Evolutionary conservation across 768 basidiomycete species (phyloP).

Genomic region (Obba rivulosa): DNA sequence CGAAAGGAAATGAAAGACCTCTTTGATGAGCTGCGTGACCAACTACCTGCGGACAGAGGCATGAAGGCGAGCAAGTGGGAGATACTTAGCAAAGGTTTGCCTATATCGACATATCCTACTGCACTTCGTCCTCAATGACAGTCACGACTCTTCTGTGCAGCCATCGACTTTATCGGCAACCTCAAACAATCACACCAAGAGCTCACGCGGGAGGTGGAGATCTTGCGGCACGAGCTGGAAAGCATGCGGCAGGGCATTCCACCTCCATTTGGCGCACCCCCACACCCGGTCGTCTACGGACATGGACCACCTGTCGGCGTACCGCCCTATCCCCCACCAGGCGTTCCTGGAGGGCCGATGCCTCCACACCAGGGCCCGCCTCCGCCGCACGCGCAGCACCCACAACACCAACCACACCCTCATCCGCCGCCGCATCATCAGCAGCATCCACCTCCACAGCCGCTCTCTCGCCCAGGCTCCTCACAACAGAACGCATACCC

Average conservation of each 20-base stretch:
- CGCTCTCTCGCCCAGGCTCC: constrained; percentile 52
- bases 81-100: constrained; percentile 89
- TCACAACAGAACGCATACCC: constrained; percentile 52
- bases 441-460: constrained; percentile 28
- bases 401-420: constrained; percentile 25
- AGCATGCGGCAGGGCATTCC: constrained; percentile 49
- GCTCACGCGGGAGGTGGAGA: constrained; percentile 74
- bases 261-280: constrained; percentile 43
- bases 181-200: constrained; percentile 76
- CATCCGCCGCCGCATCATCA: constrained; percentile 29
- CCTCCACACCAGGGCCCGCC: constrained; percentile 41
- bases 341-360: constrained; percentile 37
- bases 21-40: constrained; percentile 93
- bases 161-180: constrained; percentile 82
- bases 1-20: constrained; percentile 99
- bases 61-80: constrained; percentile 99
- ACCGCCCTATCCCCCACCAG: constrained; percentile 29
- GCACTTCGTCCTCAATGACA: neutral
- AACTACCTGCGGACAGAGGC: constrained; percentile 85
- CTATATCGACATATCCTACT: neutral
- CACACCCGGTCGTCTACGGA: constrained; percentile 43
- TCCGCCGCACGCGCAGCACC: constrained; percentile 34
- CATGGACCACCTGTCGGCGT: constrained; percentile 31
- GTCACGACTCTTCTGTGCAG: constrained; percentile 23
- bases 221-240: constrained; percentile 72